These are phyloP conservation scores for Plenodomus lindquistii DNA, from an alignment of 2,329 filamentous ascomycete species.

Conservation along the genomic window DNA sequence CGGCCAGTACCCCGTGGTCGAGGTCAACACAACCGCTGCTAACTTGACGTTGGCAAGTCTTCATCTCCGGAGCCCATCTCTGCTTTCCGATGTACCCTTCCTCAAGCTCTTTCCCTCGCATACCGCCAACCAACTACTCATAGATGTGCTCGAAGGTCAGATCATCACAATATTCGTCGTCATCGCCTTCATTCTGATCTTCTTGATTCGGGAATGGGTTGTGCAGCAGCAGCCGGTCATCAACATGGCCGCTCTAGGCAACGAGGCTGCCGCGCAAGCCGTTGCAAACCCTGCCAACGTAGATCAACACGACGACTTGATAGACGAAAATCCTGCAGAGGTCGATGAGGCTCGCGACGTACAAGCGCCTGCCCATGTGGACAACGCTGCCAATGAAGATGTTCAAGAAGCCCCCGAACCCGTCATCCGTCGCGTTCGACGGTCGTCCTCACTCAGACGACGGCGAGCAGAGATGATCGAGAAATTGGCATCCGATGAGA, in stretches of 20 bases:
- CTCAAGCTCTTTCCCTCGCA: constrained; percentile 60
- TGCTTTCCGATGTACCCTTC: constrained; percentile 62
- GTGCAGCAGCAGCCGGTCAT: constrained; percentile 95
- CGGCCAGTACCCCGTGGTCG: constrained; percentile 25
- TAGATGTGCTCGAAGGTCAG: constrained; percentile 87
- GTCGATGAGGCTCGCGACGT: constrained; percentile 9
- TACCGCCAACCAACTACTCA: constrained; percentile 74
- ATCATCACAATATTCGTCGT: constrained; percentile 92
- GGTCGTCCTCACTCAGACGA: constrained; percentile 18
- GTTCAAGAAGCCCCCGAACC: constrained; percentile 7
- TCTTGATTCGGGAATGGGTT: constrained; percentile 95
- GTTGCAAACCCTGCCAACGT: constrained; percentile 33
- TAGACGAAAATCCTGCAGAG: constrained; percentile 9
- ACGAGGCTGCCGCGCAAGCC: constrained; percentile 30
- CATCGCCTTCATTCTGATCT: constrained; percentile 93
- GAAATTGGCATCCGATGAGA: constrained; percentile 19
- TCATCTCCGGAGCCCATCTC: constrained; percentile 35
- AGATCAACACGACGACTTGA: constrained; percentile 9
- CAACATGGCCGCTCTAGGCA: constrained; percentile 64
- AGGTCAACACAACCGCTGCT: constrained; percentile 21
- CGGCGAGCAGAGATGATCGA: constrained; percentile 17
- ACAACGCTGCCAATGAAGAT: constrained; percentile 5
- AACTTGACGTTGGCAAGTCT: constrained; percentile 35
- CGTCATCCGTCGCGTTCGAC: constrained; percentile 15
- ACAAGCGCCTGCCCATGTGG: background rate